These are phyloP conservation scores for Fistulifera pelliculosa DNA, from an alignment of 108 stramenopile genomes.

Conservation along the genomic window DNA sequence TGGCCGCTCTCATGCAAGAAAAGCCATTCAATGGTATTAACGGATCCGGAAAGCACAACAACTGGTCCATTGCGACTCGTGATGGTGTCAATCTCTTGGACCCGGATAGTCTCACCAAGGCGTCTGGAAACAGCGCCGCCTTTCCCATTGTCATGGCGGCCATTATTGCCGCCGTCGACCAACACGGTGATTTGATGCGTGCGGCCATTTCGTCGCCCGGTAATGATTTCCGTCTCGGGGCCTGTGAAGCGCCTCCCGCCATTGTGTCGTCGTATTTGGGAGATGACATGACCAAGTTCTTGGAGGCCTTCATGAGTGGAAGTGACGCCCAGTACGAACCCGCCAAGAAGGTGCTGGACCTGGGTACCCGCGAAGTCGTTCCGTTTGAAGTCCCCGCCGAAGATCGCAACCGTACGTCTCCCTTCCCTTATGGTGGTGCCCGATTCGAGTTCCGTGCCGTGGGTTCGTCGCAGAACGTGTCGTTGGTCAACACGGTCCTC, in stretches of 20 bases:
- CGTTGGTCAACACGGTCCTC: slow-evolving; percentile 90
- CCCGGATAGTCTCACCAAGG: slow-evolving; percentile 47
- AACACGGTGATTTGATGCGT: slow-evolving; percentile 94
- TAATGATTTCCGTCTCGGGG: slow-evolving; percentile 95
- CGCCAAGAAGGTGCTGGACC: slow-evolving; percentile 61
- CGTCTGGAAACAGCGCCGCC: slow-evolving; percentile 59
- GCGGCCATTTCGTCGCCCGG: slow-evolving; percentile 87
- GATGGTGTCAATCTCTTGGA: slow-evolving; percentile 78
- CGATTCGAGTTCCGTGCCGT: slow-evolving; percentile 97
- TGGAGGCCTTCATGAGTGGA: slow-evolving; percentile 77
- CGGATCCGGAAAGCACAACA: slow-evolving; percentile 95
- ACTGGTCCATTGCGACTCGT: slow-evolving; percentile 88
- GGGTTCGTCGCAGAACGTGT: slow-evolving; percentile 90
- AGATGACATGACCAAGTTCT: slow-evolving; percentile 81
- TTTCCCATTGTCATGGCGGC: slow-evolving; percentile 92
- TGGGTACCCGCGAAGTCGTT: slow-evolving; percentile 69
- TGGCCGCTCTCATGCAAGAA: slow-evolving; percentile 92
- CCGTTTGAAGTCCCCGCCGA: slow-evolving; percentile 88
- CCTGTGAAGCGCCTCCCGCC: slow-evolving; percentile 94
- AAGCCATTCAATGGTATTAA: slow-evolving; percentile 96
- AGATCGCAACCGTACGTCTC: slow-evolving; percentile 95
- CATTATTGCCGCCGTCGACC: slow-evolving; percentile 82
- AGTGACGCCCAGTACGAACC: slow-evolving; percentile 63
- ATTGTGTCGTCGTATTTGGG: slow-evolving; percentile 93
- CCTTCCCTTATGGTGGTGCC: slow-evolving; percentile 92